Conservation (phyloP, 192 early-diverging fungal species). For the Backusella westeae region DNA sequence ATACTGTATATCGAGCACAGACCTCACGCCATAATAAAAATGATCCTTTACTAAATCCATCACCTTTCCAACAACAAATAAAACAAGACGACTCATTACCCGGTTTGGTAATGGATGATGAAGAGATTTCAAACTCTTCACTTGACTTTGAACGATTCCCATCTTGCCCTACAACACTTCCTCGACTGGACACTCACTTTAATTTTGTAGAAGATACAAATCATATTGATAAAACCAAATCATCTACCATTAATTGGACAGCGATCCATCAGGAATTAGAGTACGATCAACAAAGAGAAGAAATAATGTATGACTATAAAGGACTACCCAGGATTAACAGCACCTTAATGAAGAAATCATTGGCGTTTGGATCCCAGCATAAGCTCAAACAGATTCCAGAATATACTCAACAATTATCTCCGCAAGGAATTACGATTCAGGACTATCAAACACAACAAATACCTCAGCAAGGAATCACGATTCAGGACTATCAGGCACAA, state of each 20-base stretch:
- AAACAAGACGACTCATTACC: background rate
- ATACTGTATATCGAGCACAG: background rate
- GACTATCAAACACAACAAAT: too few relatives aligned
- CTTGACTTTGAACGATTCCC: conserved; percentile 7
- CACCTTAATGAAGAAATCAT: background rate
- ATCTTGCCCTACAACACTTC: conserved; percentile 4
- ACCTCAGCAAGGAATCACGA: too few relatives aligned
- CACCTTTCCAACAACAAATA: background rate
- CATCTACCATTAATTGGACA: background rate
- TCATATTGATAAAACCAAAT: background rate
- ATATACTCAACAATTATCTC: too few relatives aligned
- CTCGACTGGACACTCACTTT: background rate
- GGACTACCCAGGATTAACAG: background rate
- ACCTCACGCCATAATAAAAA: background rate
- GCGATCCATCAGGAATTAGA: background rate
- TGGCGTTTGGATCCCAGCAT: too few relatives aligned
- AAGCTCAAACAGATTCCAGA: too few relatives aligned
- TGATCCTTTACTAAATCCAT: background rate
- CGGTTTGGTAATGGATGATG: background rate
- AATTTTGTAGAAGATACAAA: background rate
- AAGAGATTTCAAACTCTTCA: background rate
- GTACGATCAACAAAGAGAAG: background rate
- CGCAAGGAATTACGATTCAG: too few relatives aligned
- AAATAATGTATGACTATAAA: background rate
- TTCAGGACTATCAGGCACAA: too few relatives aligned